Conservation (phyloP, 176 grass and related monocot genomes). For the Tillandsia fasciculata region DNA sequence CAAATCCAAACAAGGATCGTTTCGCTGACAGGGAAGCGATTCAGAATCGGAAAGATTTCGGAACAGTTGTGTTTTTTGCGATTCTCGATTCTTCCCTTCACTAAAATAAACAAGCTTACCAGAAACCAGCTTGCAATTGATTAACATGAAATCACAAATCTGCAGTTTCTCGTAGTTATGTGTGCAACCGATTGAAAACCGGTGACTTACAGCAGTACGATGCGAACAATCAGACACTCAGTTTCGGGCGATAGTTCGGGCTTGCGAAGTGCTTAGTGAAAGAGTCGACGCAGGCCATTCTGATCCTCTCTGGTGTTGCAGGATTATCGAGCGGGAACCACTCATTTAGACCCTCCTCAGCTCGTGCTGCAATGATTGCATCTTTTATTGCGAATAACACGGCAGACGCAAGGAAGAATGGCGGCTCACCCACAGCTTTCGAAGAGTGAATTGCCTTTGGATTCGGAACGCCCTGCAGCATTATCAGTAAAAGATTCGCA, state of each 20-base stretch:
- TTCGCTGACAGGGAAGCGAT: too few relatives aligned
- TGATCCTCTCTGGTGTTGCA: conserved; percentile 77
- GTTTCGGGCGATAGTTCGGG: conserved; percentile 59
- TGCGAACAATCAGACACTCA: conserved; percentile 44
- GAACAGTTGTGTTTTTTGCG: too few relatives aligned
- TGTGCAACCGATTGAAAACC: too few relatives aligned
- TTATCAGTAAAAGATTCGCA: not conserved
- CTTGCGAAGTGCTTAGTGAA: conserved; percentile 66
- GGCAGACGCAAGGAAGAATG: conserved; percentile 70
- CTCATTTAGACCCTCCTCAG: conserved; percentile 47
- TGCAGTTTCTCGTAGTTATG: too few relatives aligned
- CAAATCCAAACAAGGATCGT: too few relatives aligned
- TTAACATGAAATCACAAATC: too few relatives aligned
- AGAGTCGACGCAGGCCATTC: conserved; percentile 78
- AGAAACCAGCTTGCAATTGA: too few relatives aligned
- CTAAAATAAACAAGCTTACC: too few relatives aligned
- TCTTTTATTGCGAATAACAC: conserved; percentile 92
- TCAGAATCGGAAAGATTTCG: too few relatives aligned
- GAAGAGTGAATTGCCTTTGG: conserved; percentile 78
- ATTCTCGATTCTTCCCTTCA: too few relatives aligned
- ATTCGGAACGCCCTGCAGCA: conserved; percentile 59
- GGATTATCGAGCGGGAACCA: conserved; percentile 94
- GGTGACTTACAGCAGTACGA: not conserved
- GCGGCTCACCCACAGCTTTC: conserved; percentile 90
- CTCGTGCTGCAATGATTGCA: conserved; percentile 55